phyloP scores from a whole-genome alignment of 768 basidiomycete genomes.

The Hericium erinaceus region DNA sequence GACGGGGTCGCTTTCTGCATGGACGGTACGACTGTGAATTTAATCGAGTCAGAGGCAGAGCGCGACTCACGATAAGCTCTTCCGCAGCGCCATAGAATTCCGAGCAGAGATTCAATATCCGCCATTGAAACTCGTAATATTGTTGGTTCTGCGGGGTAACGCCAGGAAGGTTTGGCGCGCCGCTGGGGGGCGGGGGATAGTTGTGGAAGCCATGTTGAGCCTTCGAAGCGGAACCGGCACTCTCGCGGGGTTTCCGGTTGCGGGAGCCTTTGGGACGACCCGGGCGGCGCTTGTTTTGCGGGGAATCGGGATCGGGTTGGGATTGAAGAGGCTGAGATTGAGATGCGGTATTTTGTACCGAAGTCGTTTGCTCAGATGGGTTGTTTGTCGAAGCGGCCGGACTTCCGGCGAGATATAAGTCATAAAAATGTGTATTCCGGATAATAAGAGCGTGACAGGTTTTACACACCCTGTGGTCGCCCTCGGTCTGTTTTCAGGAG shows the following conservation, averaged over 20 bases:
- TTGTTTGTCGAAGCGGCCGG: slow-evolving; percentile 15
- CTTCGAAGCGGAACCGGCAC: slow-evolving; percentile 33
- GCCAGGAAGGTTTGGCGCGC: slow-evolving; percentile 25
- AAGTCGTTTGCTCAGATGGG: slow-evolving; percentile 10
- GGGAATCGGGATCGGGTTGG: slow-evolving; percentile 22
- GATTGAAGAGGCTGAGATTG: slow-evolving; percentile 20
- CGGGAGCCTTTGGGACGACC: slow-evolving; percentile 77
- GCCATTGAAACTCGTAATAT: slow-evolving; percentile 84
- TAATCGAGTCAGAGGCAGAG: slow-evolving; percentile 5
- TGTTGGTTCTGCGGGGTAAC: slow-evolving; percentile 61
- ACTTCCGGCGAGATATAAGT: slow-evolving; percentile 14
- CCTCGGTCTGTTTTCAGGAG: slow-evolving; percentile 17
- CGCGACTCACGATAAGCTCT: slow-evolving; percentile 62
- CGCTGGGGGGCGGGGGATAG: slow-evolving; percentile 9
- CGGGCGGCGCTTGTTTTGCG: slow-evolving; percentile 56
- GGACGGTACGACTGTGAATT: neutral
- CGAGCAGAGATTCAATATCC: slow-evolving; percentile 69
- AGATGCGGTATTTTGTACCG: slow-evolving; percentile 14
- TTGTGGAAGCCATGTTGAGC: slow-evolving; percentile 20
- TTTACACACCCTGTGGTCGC: slow-evolving; percentile 21
- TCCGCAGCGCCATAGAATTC: slow-evolving; percentile 84
- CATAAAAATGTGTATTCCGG: slow-evolving; percentile 7
- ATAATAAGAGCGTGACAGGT: slow-evolving; percentile 13
- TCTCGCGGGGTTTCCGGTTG: slow-evolving; percentile 45
- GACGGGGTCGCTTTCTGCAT: slow-evolving; percentile 49